Evolutionary conservation across 257 asterid genomes (phyloP).

Genomic region (Ajuga chamaepitys): DNA sequence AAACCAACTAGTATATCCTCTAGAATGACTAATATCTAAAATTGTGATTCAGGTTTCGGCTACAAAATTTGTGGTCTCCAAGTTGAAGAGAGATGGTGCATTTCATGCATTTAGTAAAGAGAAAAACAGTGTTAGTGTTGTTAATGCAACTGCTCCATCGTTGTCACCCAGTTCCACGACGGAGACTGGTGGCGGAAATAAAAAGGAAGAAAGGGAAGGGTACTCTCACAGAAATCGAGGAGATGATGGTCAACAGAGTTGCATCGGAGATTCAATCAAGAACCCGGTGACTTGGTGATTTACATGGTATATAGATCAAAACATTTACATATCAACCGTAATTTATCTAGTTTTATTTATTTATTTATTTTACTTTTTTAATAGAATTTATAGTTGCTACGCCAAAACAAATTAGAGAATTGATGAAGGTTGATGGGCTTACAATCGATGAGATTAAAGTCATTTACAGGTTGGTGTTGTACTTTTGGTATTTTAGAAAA

Average conservation of each 20-base stretch:
- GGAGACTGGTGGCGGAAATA: constrained; percentile 32
- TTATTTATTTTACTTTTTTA: no score
- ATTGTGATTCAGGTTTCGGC: constrained; percentile 29
- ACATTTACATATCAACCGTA: no score
- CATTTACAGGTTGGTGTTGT: constrained; percentile 52
- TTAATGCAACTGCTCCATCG: neutral
- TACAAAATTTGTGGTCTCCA: constrained; percentile 25
- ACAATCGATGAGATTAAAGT: constrained; percentile 68
- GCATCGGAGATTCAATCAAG: constrained; percentile 52
- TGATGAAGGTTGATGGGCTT: constrained; percentile 72
- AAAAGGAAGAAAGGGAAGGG: constrained; percentile 25
- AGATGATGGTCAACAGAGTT: constrained; percentile 68
- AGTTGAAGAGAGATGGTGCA: constrained; percentile 42
- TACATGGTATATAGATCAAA: constrained; percentile 33
- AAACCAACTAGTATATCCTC: no score
- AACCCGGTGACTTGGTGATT: constrained; percentile 56
- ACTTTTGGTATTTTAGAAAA: neutral
- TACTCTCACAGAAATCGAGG: constrained; percentile 50
- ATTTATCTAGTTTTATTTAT: neutral
- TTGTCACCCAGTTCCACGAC: constrained; percentile 31
- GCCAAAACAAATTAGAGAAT: constrained; percentile 62
- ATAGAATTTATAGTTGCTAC: constrained; percentile 37
- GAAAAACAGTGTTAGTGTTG: constrained; percentile 8
- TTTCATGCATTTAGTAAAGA: constrained; percentile 47
- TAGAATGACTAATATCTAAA: no score